Evolutionary conservation across 2,329 filamentous ascomycete species (phyloP).

Genomic region (Monilinia laxa): DNA sequence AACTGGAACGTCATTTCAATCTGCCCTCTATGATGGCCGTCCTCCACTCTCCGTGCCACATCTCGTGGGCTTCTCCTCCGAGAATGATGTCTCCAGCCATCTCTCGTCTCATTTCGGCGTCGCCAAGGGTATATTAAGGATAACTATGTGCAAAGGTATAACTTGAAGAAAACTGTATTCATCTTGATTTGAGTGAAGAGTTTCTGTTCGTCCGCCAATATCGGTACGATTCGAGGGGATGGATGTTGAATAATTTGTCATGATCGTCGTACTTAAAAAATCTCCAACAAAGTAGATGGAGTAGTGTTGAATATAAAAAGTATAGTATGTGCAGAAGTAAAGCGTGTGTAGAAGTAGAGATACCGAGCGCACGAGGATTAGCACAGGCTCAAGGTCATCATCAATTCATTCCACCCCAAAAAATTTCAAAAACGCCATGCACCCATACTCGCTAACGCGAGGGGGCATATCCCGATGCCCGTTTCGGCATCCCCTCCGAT

Average conservation of each 20-base stretch:
- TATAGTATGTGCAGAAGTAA: constrained; percentile 30
- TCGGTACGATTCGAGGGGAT: constrained; percentile 5
- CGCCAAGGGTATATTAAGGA: constrained; percentile 14
- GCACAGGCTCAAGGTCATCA: constrained; percentile 38
- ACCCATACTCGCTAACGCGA: constrained; percentile 29
- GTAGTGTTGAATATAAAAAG: constrained; percentile 27
- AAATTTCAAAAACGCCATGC: constrained; percentile 34
- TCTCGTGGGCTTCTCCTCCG: background rate
- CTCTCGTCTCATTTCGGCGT: background rate
- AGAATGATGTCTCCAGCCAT: constrained; percentile 10
- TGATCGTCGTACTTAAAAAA: constrained; percentile 11
- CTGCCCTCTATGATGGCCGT: background rate
- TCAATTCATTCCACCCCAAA: constrained; percentile 21
- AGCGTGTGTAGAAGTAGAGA: constrained; percentile 27
- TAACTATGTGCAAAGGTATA: constrained; percentile 7
- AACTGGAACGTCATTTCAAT: background rate
- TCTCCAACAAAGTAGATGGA: constrained; percentile 20
- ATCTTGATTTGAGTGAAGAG: constrained; percentile 10
- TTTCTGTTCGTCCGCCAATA: constrained; percentile 9
- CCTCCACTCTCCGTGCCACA: background rate
- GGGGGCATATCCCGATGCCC: constrained; percentile 29
- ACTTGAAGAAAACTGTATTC: constrained; percentile 9
- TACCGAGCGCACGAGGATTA: constrained; percentile 39
- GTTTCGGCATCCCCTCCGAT: constrained; percentile 29
- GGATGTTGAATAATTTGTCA: constrained; percentile 17